phyloP scores from a whole-genome alignment of 768 basidiomycete species.

The Auriscalpium orientale region DNA sequence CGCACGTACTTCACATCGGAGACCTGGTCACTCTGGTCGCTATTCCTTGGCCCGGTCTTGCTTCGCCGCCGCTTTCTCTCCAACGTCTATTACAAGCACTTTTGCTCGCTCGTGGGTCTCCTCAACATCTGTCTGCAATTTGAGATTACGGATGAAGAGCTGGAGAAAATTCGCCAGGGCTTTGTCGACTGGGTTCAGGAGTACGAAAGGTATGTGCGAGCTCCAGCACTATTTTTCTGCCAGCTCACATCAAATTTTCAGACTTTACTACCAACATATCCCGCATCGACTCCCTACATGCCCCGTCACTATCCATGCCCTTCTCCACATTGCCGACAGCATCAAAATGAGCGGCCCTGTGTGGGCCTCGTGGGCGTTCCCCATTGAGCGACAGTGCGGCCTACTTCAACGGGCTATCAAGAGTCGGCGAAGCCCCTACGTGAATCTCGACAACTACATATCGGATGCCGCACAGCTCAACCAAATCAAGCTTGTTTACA shows the following conservation, averaged over 20 bases:
- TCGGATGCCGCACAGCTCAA: not conserved
- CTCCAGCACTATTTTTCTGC: too few species aligned
- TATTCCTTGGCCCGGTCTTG: conserved; percentile 32
- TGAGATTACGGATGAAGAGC: conserved; percentile 22
- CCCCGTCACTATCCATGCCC: conserved; percentile 25
- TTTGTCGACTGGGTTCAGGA: conserved; percentile 30
- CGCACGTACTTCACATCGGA: conserved; percentile 28
- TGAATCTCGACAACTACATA: not conserved
- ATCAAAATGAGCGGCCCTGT: conserved; percentile 17
- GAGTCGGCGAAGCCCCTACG: conserved; percentile 15
- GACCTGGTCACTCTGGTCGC: conserved; percentile 32
- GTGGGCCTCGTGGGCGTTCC: conserved; percentile 24
- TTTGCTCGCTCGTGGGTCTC: conserved; percentile 31
- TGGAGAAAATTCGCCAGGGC: conserved; percentile 21
- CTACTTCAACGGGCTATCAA: conserved; percentile 14
- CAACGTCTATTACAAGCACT: conserved; percentile 33
- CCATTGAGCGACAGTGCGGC: conserved; percentile 24
- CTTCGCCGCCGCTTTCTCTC: conserved; percentile 26
- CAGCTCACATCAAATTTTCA: not conserved
- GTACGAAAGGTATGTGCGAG: conserved; percentile 33
- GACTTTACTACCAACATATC: conserved; percentile 23
- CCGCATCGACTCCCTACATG: conserved; percentile 20
- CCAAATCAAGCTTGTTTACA: not conserved
- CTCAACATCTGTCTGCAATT: conserved; percentile 31
- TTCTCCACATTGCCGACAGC: conserved; percentile 24